Percentiles rank a stretch among this genome's conserved stretches.
Conservation (phyloP, 768 basidiomycete genomes). For the Tricholoma matsutake region DNA sequence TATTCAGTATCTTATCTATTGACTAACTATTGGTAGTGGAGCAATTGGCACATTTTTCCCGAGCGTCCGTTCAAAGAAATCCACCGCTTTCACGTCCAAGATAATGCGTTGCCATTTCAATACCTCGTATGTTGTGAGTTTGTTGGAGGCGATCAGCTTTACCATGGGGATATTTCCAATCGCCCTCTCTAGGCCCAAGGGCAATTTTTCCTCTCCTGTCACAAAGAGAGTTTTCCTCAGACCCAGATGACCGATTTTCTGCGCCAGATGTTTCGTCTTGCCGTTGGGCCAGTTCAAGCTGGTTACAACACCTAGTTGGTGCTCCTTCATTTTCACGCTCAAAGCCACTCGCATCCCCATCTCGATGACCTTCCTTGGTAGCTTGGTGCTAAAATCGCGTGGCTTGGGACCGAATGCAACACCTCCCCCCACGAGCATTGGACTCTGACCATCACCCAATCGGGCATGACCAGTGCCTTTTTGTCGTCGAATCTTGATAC, state of each 20-base stretch:
- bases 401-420: conserved; percentile 90
- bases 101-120: conserved; percentile 82
- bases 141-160: conserved; percentile 57
- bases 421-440: conserved; percentile 89
- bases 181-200: conserved; percentile 55
- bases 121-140: conserved; percentile 78
- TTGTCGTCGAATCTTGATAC: conserved; percentile 84
- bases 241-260: conserved; percentile 60
- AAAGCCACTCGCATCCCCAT: conserved; percentile 93
- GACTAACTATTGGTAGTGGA: conserved; percentile 5
- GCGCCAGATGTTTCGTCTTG: conserved; percentile 67
- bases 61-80: conserved; percentile 66
- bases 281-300: conserved; percentile 66
- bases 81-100: conserved; percentile 80
- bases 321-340: conserved; percentile 76
- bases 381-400: conserved; percentile 86
- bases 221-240: conserved; percentile 78
- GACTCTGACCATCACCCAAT: conserved; percentile 83
- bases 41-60: conserved; percentile 40
- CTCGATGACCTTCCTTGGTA: conserved; percentile 89
- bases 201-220: conserved; percentile 55
- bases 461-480: conserved; percentile 92
- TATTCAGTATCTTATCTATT: neutral
- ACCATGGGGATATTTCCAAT: conserved; percentile 72
- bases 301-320: conserved; percentile 71